These are phyloP conservation scores for Penicillium manginii DNA, from an alignment of 495 filamentous ascomycete genomes.

Conservation along the genomic window DNA sequence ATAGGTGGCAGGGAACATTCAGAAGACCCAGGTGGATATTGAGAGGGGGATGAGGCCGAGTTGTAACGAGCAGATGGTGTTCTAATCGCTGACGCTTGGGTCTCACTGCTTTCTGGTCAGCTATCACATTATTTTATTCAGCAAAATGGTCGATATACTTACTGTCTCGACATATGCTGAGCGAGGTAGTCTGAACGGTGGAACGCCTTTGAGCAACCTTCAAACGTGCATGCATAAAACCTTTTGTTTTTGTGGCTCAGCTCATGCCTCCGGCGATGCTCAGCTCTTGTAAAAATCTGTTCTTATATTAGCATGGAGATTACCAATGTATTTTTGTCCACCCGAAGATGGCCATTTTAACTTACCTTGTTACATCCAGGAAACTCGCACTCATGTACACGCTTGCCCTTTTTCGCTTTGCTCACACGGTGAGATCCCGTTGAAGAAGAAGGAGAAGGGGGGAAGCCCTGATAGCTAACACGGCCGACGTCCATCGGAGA, in stretches of 20 bases:
- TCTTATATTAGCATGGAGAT: not conserved
- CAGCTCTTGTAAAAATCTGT: constrained; percentile 78
- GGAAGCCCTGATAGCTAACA: not conserved
- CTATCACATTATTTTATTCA: not conserved
- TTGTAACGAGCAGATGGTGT: constrained; percentile 2
- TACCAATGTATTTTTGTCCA: not conserved
- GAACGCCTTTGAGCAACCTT: constrained; percentile 23
- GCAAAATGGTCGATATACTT: not conserved
- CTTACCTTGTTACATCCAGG: constrained; percentile 64
- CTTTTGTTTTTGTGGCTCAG: constrained; percentile 21
- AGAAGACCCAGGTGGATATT: not conserved
- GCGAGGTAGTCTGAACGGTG: constrained; percentile 26
- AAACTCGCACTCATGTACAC: constrained; percentile 72
- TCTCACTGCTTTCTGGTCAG: constrained; percentile 8
- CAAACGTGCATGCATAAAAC: constrained; percentile 13
- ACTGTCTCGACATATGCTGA: constrained; percentile 24
- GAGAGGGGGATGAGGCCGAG: constrained; percentile 7
- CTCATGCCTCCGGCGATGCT: constrained; percentile 56
- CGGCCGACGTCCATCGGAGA: constrained; percentile 1
- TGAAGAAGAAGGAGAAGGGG: constrained; percentile 55
- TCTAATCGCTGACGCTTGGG: not conserved
- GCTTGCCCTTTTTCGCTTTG: constrained; percentile 80
- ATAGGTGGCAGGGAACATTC: not conserved
- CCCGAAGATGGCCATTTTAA: constrained; percentile 2
- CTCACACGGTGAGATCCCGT: constrained; percentile 71